Percentiles rank a stretch among this genome's conserved stretches.
Conservation (phyloP, 2,329 filamentous ascomycete genomes). For the Colletotrichum coccodes region DNA sequence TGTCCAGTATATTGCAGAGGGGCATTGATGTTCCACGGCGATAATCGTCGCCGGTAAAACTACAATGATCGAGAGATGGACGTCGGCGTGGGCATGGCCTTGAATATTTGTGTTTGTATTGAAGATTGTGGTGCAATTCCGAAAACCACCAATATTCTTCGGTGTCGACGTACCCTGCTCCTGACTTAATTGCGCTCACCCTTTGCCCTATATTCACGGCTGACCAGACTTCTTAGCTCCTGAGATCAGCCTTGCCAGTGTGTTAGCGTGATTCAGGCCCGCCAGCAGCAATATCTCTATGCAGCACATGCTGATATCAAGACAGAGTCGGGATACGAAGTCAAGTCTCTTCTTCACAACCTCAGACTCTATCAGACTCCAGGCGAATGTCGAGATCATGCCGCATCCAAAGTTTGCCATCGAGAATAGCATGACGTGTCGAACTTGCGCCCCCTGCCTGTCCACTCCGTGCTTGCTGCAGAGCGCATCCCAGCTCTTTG, state of each 20-base stretch:
- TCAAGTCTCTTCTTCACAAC: too few relatives aligned
- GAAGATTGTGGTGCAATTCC: background rate
- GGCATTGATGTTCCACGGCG: background rate
- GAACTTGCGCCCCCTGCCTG: too few relatives aligned
- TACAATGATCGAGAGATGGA: background rate
- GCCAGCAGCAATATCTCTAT: background rate
- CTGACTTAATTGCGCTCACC: background rate
- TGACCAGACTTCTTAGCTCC: background rate
- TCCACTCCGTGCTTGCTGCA: too few relatives aligned
- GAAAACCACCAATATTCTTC: background rate
- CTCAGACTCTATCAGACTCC: too few relatives aligned
- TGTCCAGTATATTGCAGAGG: background rate
- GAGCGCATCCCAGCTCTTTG: too few relatives aligned
- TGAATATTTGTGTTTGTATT: background rate
- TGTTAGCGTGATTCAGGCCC: background rate
- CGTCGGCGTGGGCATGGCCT: background rate
- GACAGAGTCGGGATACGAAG: background rate
- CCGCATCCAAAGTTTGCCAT: too few relatives aligned
- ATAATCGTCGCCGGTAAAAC: background rate
- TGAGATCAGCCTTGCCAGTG: too few relatives aligned
- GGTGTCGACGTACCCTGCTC: background rate
- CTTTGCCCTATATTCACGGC: too few relatives aligned
- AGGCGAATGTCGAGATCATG: too few relatives aligned
- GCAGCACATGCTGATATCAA: background rate
- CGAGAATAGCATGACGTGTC: too few relatives aligned